Evolutionary conservation across 139 green algal genomes (phyloP).

Genomic region (Zygnema circumcarinatum): DNA sequence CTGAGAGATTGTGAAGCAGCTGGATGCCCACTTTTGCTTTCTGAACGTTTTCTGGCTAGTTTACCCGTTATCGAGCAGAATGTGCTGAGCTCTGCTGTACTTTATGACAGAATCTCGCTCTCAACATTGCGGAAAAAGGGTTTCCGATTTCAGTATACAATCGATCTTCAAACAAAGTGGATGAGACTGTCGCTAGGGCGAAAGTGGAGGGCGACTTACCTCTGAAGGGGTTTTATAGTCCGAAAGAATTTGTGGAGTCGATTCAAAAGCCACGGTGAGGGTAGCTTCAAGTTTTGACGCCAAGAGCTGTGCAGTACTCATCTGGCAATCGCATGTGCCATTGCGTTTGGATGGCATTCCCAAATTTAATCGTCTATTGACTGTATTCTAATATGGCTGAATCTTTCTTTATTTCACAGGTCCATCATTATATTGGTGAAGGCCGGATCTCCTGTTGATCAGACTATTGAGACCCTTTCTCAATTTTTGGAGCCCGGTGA

Average conservation of each 20-base stretch:
- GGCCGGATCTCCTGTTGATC: constrained; percentile 92
- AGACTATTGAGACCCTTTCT: constrained; percentile 87
- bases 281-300: too few species aligned
- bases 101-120: constrained; percentile 90
- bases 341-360: too few species aligned
- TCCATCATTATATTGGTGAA: constrained; percentile 97
- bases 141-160: constrained; percentile 98
- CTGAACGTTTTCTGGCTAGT: too few species aligned
- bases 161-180: constrained; percentile 91
- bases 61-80: not conserved
- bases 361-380: too few species aligned
- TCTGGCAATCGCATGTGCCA: too few species aligned
- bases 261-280: constrained; percentile 83
- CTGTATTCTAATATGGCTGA: too few species aligned
- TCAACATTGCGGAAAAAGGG: constrained; percentile 98
- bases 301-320: too few species aligned
- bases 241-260: constrained; percentile 92
- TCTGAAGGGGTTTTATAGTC: constrained; percentile 86
- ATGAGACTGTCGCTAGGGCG: constrained; percentile 87
- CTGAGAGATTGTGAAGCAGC: too few species aligned
- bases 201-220: constrained; percentile 81
- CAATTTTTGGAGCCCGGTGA: constrained; percentile 92
- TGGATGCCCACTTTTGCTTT: too few species aligned
- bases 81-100: not conserved
- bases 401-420: constrained; percentile 14